Evolutionary conservation across 108 stramenopile genomes (phyloP), one percentile per base, ranked within the genome.

Genomic region (Pseudonitzschia delicatissima): DNA sequence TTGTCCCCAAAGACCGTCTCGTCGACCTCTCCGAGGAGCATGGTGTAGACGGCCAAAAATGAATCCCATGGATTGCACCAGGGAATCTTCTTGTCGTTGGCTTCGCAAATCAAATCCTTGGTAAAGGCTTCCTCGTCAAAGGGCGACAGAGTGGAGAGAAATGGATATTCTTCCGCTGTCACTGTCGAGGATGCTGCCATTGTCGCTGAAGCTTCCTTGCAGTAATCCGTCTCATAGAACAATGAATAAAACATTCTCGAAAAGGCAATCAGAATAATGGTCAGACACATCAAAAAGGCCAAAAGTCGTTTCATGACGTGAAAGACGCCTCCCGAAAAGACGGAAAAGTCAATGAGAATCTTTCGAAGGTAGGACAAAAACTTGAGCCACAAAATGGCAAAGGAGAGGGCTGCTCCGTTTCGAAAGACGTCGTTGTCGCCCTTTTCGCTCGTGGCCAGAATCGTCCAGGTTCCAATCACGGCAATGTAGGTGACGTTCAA

Each of bases 1-100:
- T 80, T 34, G 62, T 62, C 78, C 7, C 37, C 60, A 67, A 87
- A 62, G 71, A 62, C 32, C 31, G 39, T 27, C 11, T 84, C 73
- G 58, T 77, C 85, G 17, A 81, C 71, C 53, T 90, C 80, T 12
- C 86, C 86, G 29, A 90, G 36, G 49, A 87, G 69, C 84, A 86
- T 86, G 13, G 86, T 90, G 74, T 80, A 90, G 9, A 86, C 79
- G 26, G 68, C 68, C 31, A 86, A 45, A 21, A 91, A 81, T 1
- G 85, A 76, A 21, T 71, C 53, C 72, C 77, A 73, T 28, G 71
- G 69, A 57, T 64, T 71, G 55, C 90, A 91, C 71, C 68, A 86
- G 36, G 62, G 78, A 66, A 47, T 51, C 13, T 57, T 37, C 26
- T 37, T 21, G 11, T 58, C 32, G 18, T 67, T 52, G n/a, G 50